Evolutionary conservation across 2,329 filamentous ascomycete genomes (phyloP), one percentile per base, ranked within the genome.

Genomic region (Trichocomaceae sp.): DNA sequence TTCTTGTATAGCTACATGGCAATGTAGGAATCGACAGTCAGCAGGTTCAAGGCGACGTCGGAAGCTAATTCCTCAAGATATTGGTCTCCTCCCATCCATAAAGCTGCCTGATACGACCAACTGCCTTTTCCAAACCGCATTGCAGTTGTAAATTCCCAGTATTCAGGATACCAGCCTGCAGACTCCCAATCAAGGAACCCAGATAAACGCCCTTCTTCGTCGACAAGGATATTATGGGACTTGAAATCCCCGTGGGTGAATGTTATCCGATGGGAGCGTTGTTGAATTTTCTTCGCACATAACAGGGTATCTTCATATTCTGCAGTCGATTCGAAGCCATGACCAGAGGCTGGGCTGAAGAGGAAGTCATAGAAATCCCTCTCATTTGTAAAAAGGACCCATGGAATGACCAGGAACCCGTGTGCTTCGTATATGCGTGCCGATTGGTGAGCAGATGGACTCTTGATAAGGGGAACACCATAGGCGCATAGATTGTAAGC

Each of bases 341-440:
- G 62, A 2, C 37, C 5, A 1, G 65, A 71, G 41, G 63, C 41
- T 19, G 54, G 47, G 10, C 15, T 5, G 22, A 56, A 31, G 10
- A 72, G 64, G 58, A 65, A 60, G 1, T 67, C 58, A 47, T 68
- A 62, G 20, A 74, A 61, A 2, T 63, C 61, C 1, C 57, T 51
- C 45, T 66, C 33, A 20, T 54, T 60, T n/a, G 57, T n/a, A n/a
- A 31, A 50, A 68, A 70, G 66, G 68, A 19, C 66, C 68, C 60
- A 67, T 67, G 0, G 60, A 46, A 54, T 73, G 68, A 48, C 44
- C 39, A 33, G 69, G 69, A 47, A 74, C 65, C 9, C 69, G 61
- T 8, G 64, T 48, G 42, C 65, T 71, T 42, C 60, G 61, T 29
- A 73, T 47, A 2, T 55, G 23, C 0, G 65, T 70, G 5, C 66